These are phyloP conservation scores for Penicillium fimorum DNA, from an alignment of 495 filamentous ascomycete genomes.

Conservation along the genomic window DNA sequence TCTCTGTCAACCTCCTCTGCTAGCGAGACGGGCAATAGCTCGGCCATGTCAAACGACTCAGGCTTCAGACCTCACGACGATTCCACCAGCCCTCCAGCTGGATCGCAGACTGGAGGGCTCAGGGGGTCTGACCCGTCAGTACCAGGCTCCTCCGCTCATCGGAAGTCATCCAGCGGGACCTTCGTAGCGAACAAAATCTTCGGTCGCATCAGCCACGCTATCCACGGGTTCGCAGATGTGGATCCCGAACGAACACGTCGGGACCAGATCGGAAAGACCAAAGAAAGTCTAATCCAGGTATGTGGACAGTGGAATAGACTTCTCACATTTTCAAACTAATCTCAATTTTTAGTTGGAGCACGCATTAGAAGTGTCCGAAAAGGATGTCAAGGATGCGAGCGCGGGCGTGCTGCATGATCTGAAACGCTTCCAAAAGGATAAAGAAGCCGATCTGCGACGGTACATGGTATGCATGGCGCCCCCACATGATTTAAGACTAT, in stretches of 20 bases:
- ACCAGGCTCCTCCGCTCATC: constrained; percentile 49
- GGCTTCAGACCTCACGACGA: constrained; percentile 92
- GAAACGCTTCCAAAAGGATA: constrained; percentile 87
- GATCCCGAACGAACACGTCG: constrained; percentile 90
- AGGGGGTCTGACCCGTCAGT: constrained; percentile 33
- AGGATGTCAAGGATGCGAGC: constrained; percentile 90
- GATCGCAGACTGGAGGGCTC: constrained; percentile 40
- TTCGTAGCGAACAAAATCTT: constrained; percentile 94
- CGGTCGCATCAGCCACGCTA: constrained; percentile 87
- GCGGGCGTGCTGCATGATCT: constrained; percentile 82
- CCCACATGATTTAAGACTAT: neutral
- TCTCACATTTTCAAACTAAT: constrained; percentile 12
- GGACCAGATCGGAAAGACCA: constrained; percentile 93
- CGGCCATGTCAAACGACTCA: constrained; percentile 78
- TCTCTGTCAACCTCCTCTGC: constrained; percentile 61
- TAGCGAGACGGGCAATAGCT: constrained; percentile 39
- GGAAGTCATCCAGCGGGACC: constrained; percentile 71
- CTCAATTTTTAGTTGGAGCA: constrained; percentile 68
- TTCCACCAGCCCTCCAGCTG: constrained; percentile 54
- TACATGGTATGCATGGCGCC: constrained; percentile 76
- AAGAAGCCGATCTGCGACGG: constrained; percentile 87
- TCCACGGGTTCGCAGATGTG: constrained; percentile 92
- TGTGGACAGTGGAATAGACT: constrained; percentile 13
- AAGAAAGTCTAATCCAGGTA: constrained; percentile 66
- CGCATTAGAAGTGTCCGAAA: constrained; percentile 78